Conservation (phyloP, 345 rosid genomes). For the Firmiana major region DNA sequence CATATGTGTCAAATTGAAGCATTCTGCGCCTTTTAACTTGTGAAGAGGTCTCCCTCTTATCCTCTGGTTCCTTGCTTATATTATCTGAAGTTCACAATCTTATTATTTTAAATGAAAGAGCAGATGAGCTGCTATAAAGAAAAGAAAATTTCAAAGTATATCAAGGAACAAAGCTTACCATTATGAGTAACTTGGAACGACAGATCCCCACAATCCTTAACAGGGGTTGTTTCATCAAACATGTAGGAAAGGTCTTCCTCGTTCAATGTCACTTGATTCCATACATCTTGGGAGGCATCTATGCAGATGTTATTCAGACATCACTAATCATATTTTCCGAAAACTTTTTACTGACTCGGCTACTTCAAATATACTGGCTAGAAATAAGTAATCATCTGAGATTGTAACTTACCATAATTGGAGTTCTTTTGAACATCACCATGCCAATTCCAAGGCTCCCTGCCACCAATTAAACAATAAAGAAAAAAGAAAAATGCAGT, state of each 20-base stretch:
- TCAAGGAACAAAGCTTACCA: conserved; percentile 29
- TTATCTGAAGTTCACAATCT: conserved; percentile 36
- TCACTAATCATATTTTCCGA: neutral
- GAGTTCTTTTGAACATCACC: conserved; percentile 29
- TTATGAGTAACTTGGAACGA: conserved; percentile 43
- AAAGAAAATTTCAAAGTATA: neutral
- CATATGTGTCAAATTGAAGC: conserved; percentile 71
- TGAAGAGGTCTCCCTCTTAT: conserved; percentile 41
- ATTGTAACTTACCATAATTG: conserved; percentile 30
- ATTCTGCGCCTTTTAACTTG: conserved; percentile 85
- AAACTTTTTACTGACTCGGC: neutral
- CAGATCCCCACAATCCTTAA: conserved; percentile 79
- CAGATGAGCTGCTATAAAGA: neutral
- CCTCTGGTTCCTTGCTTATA: conserved; percentile 47
- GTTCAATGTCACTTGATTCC: conserved; percentile 59
- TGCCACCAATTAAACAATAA: conserved; percentile 25
- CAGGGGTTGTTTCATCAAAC: conserved; percentile 79
- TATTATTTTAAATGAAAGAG: conserved; percentile 14
- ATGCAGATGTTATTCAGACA: neutral
- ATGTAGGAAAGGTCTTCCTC: conserved; percentile 80
- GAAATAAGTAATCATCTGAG: neutral
- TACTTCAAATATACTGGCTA: neutral
- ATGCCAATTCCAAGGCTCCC: conserved; percentile 42
- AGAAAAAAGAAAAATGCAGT: neutral
- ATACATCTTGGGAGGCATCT: conserved; percentile 15